Conservation (phyloP, 306 rosid species). For the Acmispon strigosus region DNA sequence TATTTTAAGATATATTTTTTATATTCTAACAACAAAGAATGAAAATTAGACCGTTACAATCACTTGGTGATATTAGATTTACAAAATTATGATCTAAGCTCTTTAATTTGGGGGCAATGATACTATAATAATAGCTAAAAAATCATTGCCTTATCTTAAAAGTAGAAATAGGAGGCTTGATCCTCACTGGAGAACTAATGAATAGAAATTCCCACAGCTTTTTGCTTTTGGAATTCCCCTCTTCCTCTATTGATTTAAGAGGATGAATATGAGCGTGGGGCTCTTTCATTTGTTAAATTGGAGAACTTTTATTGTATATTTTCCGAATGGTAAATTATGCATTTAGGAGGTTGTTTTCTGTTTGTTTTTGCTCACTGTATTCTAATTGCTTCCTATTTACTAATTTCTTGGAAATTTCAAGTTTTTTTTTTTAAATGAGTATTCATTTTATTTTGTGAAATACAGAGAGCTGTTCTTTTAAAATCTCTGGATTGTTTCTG, state of each 20-base stretch:
- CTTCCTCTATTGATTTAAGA: background rate
- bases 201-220: background rate
- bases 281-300: background rate
- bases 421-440: background rate
- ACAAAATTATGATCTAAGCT: background rate
- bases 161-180: background rate
- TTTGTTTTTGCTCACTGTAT: constrained; percentile 7
- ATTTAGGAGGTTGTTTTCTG: background rate
- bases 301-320: constrained; percentile 1
- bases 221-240: background rate
- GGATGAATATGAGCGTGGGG: background rate
- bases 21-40: background rate
- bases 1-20: too few species aligned
- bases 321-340: constrained; percentile 8
- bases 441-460: constrained; percentile 1
- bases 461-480: constrained; percentile 92
- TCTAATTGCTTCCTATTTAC: constrained; percentile 11
- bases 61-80: background rate
- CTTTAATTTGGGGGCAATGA: background rate
- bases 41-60: background rate
- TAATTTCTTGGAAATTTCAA: background rate
- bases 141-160: background rate
- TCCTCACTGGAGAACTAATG: background rate
- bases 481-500: constrained; percentile 93
- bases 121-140: background rate